Percentiles rank a stretch among this genome's conserved stretches.
phyloP scores from a whole-genome alignment of 441 rosid genomes.

The Daphne laureola region DNA sequence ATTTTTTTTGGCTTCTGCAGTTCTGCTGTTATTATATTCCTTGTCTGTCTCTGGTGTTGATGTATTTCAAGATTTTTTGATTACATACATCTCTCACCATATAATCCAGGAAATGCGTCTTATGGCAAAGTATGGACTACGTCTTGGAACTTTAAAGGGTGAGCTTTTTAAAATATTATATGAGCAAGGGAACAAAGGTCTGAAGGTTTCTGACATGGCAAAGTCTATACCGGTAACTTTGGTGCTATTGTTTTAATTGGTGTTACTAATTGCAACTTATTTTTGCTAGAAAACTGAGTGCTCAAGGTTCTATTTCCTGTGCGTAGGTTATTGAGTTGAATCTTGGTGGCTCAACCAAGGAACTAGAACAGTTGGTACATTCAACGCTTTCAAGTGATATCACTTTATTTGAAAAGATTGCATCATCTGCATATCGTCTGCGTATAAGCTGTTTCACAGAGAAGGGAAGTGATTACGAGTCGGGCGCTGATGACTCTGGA shows the following conservation, averaged over 20 bases:
- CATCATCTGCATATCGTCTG: constrained; percentile 68
- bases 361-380: constrained; percentile 52
- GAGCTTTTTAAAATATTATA: constrained; percentile 62
- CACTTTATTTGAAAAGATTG: constrained; percentile 85
- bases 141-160: constrained; percentile 70
- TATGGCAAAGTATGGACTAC: constrained; percentile 69
- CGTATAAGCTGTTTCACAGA: constrained; percentile 48
- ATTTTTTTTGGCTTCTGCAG: too few relatives aligned
- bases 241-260: constrained; percentile 3
- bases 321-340: constrained; percentile 67
- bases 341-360: constrained; percentile 48
- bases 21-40: too few relatives aligned
- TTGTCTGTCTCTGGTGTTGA: too few relatives aligned
- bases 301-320: constrained; percentile 10
- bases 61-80: too few relatives aligned
- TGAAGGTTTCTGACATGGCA: constrained; percentile 67
- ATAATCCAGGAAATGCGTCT: constrained; percentile 63
- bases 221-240: constrained; percentile 47
- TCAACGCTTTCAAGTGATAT: constrained; percentile 94
- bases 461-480: constrained; percentile 43
- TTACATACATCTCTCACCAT: not conserved
- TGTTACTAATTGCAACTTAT: constrained; percentile 1
- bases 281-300: constrained; percentile 7
- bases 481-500: constrained; percentile 75
- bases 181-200: constrained; percentile 67